Percentiles rank a stretch among this genome's conserved stretches.
These are phyloP conservation scores for Globisporangium mamillatum DNA, from an alignment of 352 stramenopile species.

Conservation along the genomic window DNA sequence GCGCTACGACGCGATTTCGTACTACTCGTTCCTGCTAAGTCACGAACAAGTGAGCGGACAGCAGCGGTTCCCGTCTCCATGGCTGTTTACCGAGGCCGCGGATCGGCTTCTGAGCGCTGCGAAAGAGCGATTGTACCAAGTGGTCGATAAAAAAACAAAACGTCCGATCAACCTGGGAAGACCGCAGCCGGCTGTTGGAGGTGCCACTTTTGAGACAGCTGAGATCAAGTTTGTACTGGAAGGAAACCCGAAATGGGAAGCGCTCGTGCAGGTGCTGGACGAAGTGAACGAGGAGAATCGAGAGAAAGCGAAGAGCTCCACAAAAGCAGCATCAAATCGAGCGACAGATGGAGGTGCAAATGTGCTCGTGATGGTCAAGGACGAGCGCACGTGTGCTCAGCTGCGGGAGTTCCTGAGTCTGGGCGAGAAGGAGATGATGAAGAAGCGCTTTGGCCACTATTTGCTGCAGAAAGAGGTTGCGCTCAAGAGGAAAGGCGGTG, in stretches of 20 bases:
- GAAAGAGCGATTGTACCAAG: conserved; percentile 91
- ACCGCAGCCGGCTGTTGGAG: conserved; percentile 6
- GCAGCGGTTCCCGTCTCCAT: conserved; percentile 87
- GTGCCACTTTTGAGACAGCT: conserved; percentile 20
- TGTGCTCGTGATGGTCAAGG: conserved; percentile 85
- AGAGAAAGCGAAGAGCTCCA: neutral
- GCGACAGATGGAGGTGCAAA: conserved; percentile 34
- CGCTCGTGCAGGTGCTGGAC: conserved; percentile 89
- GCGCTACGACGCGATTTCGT: conserved; percentile 95
- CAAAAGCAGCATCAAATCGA: conserved; percentile 20
- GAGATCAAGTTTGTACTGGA: conserved; percentile 74
- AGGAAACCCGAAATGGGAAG: conserved; percentile 94
- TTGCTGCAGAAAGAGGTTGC: conserved; percentile 64
- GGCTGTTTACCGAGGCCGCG: conserved; percentile 93
- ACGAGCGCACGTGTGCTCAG: conserved; percentile 85
- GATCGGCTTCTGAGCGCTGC: conserved; percentile 91
- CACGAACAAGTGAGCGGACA: conserved; percentile 88
- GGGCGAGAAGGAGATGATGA: conserved; percentile 81
- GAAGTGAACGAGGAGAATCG: conserved; percentile 81
- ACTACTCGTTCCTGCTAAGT: conserved; percentile 92
- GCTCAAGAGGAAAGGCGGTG: conserved; percentile 53
- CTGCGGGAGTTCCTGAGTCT: conserved; percentile 81
- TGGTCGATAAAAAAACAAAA: conserved; percentile 62
- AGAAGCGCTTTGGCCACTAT: conserved; percentile 78
- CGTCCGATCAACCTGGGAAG: conserved; percentile 36